phyloP scores from a whole-genome alignment of 2,329 filamentous ascomycete species.

The Diplodia seriata region DNA sequence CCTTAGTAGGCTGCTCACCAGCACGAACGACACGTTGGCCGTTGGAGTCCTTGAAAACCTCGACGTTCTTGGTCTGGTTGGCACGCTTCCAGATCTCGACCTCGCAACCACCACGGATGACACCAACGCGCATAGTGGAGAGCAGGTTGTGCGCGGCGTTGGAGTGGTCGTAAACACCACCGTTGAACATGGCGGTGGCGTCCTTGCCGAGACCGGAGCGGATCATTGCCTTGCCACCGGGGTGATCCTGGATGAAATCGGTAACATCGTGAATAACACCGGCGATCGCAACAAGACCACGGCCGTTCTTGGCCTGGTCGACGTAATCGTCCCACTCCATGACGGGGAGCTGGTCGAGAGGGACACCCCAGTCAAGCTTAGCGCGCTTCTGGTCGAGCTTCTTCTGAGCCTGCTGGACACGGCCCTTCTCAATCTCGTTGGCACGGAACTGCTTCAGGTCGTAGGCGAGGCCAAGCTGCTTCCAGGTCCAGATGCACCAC shows the following conservation, averaged over 20 bases:
- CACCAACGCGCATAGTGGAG: slow-evolving; percentile 52
- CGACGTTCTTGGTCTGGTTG: slow-evolving; percentile 70
- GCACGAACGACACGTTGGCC: slow-evolving; percentile 86
- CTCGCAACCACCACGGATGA: slow-evolving; percentile 53
- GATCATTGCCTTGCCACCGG: slow-evolving; percentile 53
- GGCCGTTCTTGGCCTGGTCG: slow-evolving; percentile 52
- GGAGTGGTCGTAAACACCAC: slow-evolving; percentile 52
- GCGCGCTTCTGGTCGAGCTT: slow-evolving; percentile 55
- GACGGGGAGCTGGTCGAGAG: slow-evolving; percentile 52
- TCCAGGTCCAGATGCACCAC: slow-evolving; percentile 54
- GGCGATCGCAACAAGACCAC: slow-evolving; percentile 50
- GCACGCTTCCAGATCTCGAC: slow-evolving; percentile 55
- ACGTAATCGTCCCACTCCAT: slow-evolving; percentile 55
- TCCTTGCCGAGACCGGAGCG: slow-evolving; percentile 52
- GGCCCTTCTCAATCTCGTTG: slow-evolving; percentile 55
- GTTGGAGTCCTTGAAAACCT: slow-evolving; percentile 78
- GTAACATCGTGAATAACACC: slow-evolving; percentile 53
- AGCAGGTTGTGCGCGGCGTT: slow-evolving; percentile 54
- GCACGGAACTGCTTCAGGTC: slow-evolving; percentile 54
- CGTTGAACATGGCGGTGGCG: slow-evolving; percentile 54
- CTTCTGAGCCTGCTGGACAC: slow-evolving; percentile 54
- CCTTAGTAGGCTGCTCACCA: slow-evolving; percentile 83
- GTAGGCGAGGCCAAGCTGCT: slow-evolving; percentile 52
- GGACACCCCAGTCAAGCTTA: slow-evolving; percentile 53
- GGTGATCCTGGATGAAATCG: slow-evolving; percentile 53